Evolutionary conservation across 2,329 filamentous ascomycete species (phyloP).

Genomic region (Ceratocystiopsis brevicomis): DNA sequence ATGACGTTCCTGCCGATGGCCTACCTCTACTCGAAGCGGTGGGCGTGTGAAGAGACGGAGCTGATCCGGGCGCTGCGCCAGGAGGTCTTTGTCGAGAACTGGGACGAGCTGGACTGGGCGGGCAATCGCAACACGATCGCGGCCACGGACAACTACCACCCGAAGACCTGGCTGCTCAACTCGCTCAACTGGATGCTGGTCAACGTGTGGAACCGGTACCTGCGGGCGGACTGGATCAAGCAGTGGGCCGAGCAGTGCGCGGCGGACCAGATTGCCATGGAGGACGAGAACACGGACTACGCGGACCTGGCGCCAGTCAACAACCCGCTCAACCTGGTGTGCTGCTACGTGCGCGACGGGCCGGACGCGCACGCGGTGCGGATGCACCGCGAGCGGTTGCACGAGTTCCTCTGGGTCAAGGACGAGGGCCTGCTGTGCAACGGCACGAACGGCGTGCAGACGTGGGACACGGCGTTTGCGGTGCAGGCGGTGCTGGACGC

Average conservation of each 20-base stretch:
- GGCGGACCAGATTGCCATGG: slow-evolving; percentile 69
- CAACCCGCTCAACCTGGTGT: slow-evolving; percentile 73
- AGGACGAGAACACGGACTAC: slow-evolving; percentile 84
- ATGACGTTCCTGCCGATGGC: slow-evolving; percentile 88
- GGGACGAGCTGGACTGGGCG: slow-evolving; percentile 58
- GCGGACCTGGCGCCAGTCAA: slow-evolving; percentile 77
- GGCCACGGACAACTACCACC: slow-evolving; percentile 71
- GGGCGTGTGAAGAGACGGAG: slow-evolving; percentile 57
- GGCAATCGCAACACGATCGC: slow-evolving; percentile 68
- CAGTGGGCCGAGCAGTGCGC: slow-evolving; percentile 61
- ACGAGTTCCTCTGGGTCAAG: slow-evolving; percentile 85
- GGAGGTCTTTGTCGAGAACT: slow-evolving; percentile 67
- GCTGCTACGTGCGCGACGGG: slow-evolving; percentile 70
- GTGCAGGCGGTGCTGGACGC: slow-evolving; percentile 69
- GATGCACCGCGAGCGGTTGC: slow-evolving; percentile 60
- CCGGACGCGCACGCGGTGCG: slow-evolving; percentile 52
- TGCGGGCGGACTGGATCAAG: slow-evolving; percentile 47
- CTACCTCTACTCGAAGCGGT: slow-evolving; percentile 70
- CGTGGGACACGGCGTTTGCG: slow-evolving; percentile 85
- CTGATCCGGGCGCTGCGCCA: slow-evolving; percentile 54
- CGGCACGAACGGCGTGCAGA: slow-evolving; percentile 94
- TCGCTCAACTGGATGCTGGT: slow-evolving; percentile 59
- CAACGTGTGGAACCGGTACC: slow-evolving; percentile 61
- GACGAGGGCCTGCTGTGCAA: slow-evolving; percentile 85
- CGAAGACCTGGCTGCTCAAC: slow-evolving; percentile 72